phyloP scores from a whole-genome alignment of 805 yeast genomes.

The Saccharomycopsis sp. region DNA sequence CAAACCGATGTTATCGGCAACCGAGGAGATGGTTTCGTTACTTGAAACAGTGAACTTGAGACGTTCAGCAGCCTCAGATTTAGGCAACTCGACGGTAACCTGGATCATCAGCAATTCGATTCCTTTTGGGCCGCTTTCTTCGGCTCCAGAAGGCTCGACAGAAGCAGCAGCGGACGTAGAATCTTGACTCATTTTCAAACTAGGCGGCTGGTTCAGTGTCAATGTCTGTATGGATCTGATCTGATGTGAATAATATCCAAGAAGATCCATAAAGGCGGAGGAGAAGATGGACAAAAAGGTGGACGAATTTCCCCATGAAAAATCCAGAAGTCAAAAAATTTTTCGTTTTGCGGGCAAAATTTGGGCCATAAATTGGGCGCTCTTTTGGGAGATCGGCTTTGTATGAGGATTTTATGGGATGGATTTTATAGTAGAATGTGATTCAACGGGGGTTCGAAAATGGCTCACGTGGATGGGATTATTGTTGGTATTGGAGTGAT shows the following conservation, averaged over 20 bases:
- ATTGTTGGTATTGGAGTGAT: too few relatives aligned
- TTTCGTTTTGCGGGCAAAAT: not conserved
- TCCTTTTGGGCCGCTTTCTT: not conserved
- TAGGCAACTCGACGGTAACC: conserved; percentile 7
- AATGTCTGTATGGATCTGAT: not conserved
- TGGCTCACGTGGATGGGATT: too few relatives aligned
- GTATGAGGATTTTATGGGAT: too few relatives aligned
- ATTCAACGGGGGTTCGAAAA: too few relatives aligned
- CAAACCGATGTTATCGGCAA: conserved; percentile 52
- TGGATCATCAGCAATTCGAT: not conserved
- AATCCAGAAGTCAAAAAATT: not conserved
- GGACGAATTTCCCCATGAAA: not conserved
- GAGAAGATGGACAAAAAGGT: not conserved
- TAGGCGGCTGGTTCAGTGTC: not conserved
- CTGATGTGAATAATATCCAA: too few relatives aligned
- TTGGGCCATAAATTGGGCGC: not conserved
- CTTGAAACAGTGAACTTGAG: conserved; percentile 20
- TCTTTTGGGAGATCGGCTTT: too few relatives aligned
- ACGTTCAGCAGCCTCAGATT: not conserved
- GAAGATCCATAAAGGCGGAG: too few relatives aligned
- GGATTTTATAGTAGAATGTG: too few relatives aligned
- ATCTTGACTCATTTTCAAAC: not conserved
- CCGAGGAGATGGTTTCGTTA: conserved; percentile 47
- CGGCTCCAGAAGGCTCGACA: not conserved
- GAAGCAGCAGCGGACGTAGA: not conserved